Evolutionary conservation across 2,329 filamentous ascomycete species (phyloP).

Genomic region (Rugonectria rugulosa): DNA sequence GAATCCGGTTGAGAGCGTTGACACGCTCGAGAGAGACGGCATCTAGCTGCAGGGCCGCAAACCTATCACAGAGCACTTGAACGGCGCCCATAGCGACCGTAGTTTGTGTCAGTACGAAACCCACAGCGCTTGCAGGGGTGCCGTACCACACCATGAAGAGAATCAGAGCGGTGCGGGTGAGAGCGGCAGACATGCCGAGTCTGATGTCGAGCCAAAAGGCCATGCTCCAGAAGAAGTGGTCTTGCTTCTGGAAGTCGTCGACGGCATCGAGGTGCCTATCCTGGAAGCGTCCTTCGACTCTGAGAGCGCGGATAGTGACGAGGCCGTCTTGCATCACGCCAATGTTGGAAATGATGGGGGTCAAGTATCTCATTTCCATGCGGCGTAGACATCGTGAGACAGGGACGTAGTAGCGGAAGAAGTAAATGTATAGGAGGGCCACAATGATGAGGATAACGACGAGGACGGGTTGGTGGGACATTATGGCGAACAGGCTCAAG

Average conservation of each 20-base stretch:
- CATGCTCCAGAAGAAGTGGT: conserved; percentile 93
- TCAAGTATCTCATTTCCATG: conserved; percentile 88
- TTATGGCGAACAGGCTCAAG: conserved; percentile 79
- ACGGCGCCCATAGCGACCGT: conserved; percentile 47
- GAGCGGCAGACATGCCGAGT: conserved; percentile 67
- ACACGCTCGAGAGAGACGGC: conserved; percentile 91
- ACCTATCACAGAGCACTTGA: conserved; percentile 73
- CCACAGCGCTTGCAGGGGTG: conserved; percentile 80
- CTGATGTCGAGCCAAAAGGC: conserved; percentile 86
- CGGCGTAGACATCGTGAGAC: conserved; percentile 83
- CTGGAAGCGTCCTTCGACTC: conserved; percentile 80
- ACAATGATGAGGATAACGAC: conserved; percentile 75
- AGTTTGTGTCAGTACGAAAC: conserved; percentile 76
- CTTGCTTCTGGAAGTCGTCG: conserved; percentile 91
- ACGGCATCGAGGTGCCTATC: conserved; percentile 80
- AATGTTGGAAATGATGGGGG: conserved; percentile 91
- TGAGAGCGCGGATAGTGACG: conserved; percentile 85
- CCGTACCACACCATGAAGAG: conserved; percentile 76
- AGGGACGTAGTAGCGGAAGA: conserved; percentile 81
- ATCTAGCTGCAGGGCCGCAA: conserved; percentile 88
- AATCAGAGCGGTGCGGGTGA: conserved; percentile 77
- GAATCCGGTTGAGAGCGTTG: conserved; percentile 80
- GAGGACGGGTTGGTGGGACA: conserved; percentile 79
- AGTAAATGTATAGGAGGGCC: conserved; percentile 72
- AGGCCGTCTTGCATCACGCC: conserved; percentile 86